Evolutionary conservation across 805 yeast species (phyloP).

Genomic region (Priceomyces medius): DNA sequence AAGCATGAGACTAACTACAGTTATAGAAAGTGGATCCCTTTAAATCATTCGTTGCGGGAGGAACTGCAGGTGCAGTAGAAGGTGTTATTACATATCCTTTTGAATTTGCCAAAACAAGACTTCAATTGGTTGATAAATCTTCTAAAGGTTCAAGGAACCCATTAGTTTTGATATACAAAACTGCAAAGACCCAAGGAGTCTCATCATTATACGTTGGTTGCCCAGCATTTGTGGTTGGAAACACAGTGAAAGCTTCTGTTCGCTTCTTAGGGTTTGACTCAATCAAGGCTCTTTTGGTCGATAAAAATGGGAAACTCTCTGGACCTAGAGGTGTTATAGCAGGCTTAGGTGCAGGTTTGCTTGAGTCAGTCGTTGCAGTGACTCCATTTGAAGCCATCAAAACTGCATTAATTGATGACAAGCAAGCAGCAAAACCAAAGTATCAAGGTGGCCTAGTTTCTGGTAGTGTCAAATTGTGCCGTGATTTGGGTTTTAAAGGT

Average conservation of each 20-base stretch:
- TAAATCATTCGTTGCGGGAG: conserved; percentile 90
- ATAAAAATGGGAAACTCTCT: conserved; percentile 80
- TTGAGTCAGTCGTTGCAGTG: conserved; percentile 89
- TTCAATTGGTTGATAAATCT: conserved; percentile 73
- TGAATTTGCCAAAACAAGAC: conserved; percentile 92
- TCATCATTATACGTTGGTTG: conserved; percentile 87
- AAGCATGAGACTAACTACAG: conserved; percentile 14
- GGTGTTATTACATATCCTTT: conserved; percentile 92
- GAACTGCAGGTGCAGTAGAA: conserved; percentile 94
- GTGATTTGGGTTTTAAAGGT: conserved; percentile 80
- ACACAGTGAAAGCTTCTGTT: conserved; percentile 94
- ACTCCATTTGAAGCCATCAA: conserved; percentile 97
- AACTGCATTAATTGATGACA: conserved; percentile 93
- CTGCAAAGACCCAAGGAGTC: conserved; percentile 76
- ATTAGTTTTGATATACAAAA: conserved; percentile 68
- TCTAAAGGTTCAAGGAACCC: conserved; percentile 78
- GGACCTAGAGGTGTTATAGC: conserved; percentile 93
- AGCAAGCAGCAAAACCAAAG: conserved; percentile 70
- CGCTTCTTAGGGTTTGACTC: conserved; percentile 91
- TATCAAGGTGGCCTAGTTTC: conserved; percentile 63
- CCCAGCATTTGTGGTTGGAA: conserved; percentile 94
- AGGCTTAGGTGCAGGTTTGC: conserved; percentile 95
- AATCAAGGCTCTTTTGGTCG: conserved; percentile 73
- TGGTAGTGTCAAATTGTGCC: conserved; percentile 64
- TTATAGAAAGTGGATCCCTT: conserved; percentile 58